Evolutionary conservation across 441 rosid species (phyloP).

Genomic region (Arabidopsis lyrata): DNA sequence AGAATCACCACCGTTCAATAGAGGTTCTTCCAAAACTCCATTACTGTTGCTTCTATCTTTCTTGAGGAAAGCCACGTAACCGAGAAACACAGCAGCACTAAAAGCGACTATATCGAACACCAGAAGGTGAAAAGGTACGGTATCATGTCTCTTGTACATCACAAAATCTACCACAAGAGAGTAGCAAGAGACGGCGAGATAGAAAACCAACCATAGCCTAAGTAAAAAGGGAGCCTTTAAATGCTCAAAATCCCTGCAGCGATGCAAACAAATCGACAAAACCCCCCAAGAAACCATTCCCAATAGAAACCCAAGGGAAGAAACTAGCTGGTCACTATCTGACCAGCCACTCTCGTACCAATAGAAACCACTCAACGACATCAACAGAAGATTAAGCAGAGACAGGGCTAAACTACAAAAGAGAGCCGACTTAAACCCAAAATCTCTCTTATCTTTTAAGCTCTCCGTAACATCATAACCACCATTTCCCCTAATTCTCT

Average conservation of each 20-base stretch:
- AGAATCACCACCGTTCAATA: constrained; percentile 61
- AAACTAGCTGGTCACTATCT: constrained; percentile 52
- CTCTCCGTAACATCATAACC: constrained; percentile 37
- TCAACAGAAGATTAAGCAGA: constrained; percentile 52
- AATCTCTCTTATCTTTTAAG: constrained; percentile 47
- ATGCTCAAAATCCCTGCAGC: constrained; percentile 40
- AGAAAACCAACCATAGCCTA: constrained; percentile 77
- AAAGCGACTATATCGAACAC: constrained; percentile 58
- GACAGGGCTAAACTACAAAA: constrained; percentile 65
- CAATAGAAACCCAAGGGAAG: constrained; percentile 58
- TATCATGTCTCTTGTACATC: constrained; percentile 42
- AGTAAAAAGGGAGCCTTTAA: constrained; percentile 56
- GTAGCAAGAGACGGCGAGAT: constrained; percentile 61
- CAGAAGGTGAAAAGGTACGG: constrained; percentile 48
- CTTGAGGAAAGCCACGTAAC: constrained; percentile 60
- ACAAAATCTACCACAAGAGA: constrained; percentile 62
- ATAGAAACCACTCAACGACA: constrained; percentile 62
- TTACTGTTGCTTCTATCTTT: constrained; percentile 46
- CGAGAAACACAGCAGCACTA: constrained; percentile 58
- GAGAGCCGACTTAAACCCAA: constrained; percentile 54
- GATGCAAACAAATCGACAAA: constrained; percentile 55
- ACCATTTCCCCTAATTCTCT: constrained; percentile 34
- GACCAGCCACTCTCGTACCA: constrained; percentile 75
- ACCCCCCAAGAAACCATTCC: constrained; percentile 69
- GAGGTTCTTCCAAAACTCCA: constrained; percentile 61